phyloP scores from a whole-genome alignment of 768 basidiomycete species.

The Lentinula sp. region DNA sequence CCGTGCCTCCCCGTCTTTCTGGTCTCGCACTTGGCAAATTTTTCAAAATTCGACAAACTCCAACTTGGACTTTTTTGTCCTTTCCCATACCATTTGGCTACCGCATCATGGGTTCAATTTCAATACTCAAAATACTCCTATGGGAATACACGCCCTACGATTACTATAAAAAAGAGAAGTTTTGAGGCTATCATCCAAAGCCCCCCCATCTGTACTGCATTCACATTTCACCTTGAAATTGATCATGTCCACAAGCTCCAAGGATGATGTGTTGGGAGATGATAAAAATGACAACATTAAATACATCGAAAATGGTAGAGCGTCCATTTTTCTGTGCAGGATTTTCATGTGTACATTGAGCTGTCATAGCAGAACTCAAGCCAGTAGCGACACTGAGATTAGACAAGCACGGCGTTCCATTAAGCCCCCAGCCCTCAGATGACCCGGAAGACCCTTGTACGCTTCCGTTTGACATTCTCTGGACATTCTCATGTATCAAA shows the following conservation, averaged over 20 bases:
- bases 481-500: background rate
- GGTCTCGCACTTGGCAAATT: background rate
- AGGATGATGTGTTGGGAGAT: background rate
- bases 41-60: background rate
- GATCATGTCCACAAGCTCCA: background rate
- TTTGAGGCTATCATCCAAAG: too few species aligned
- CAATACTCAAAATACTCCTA: background rate
- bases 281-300: background rate
- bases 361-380: background rate
- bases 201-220: too few species aligned
- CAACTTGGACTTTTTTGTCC: background rate
- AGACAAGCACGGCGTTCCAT: conserved; percentile 1
- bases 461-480: background rate
- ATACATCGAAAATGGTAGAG: background rate
- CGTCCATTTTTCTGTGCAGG: background rate
- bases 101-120: background rate
- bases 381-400: background rate
- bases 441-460: conserved; percentile 3
- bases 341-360: background rate
- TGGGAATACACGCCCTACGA: background rate
- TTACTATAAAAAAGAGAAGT: background rate
- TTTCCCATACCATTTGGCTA: background rate
- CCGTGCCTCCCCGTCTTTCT: background rate
- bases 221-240: background rate
- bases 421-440: conserved; percentile 2